Base-by-base conservation (phyloP, 148 eudicot species). In the Heliamphora exappendiculata region DNA sequence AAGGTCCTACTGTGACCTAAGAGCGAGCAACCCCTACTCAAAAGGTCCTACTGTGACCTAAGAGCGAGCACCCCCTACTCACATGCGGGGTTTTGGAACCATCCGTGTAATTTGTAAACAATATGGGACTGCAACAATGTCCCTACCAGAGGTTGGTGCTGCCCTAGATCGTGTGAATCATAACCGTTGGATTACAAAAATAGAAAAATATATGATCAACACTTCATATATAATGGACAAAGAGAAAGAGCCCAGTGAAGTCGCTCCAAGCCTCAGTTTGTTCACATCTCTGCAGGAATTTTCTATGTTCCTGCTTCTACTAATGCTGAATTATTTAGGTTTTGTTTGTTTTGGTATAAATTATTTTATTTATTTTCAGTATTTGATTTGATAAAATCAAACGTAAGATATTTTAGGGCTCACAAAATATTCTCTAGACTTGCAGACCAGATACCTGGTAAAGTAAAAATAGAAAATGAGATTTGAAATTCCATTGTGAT, bases 371-470 rank as follows among this genome's bases (percentile, higher is more conserved):
- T n/a, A n/a, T n/a, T n/a, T n/a, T n/a, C n/a, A n/a, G n/a, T n/a
- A n/a, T 58, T 59, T 74, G 53, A 44, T 14, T 74, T n/a, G 31
- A 73, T 55, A 24, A 51, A n/a, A n/a, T n/a, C n/a, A n/a, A n/a
- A n/a, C n/a, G n/a, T n/a, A n/a, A n/a, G n/a, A n/a, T n/a, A n/a
- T n/a, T n/a, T n/a, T n/a, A 55, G 44, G 47, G 34, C 45, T 2
- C 6, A 20, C 20, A 72, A 49, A 71, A 49, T 31, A 49, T 72
- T 72, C 45, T n/a, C 41, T n/a, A 16, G 49, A 24, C 65, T 51
- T 24, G 33, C 66, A 24, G 33, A 57, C 7, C 47, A 20, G 36
- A 51, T 36, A 72, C 31, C 7, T 72, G 12, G 31, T 53, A 22
- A 34, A 53, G 47, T 31, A 19, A 34, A 34, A 34, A 34, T 36